phyloP scores from a whole-genome alignment of 495 filamentous ascomycete genomes.

The Neurospora pannonica region DNA sequence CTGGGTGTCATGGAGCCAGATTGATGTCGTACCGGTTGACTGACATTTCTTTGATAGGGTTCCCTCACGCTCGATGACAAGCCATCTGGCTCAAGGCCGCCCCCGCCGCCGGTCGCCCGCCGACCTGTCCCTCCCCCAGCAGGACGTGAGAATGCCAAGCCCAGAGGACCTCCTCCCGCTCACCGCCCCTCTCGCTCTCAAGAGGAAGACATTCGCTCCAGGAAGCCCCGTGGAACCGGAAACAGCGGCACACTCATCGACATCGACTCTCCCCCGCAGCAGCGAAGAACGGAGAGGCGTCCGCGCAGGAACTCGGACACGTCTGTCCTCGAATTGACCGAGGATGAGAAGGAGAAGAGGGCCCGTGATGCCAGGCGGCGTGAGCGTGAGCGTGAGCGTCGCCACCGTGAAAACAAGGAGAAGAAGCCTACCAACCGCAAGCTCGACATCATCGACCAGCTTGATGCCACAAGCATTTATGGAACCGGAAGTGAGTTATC shows the following conservation, averaged over 20 bases:
- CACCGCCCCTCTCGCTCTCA: conserved; percentile 53
- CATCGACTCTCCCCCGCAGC: conserved; percentile 25
- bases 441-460: conserved; percentile 90
- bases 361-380: conserved; percentile 60
- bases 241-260: conserved; percentile 22
- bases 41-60: conserved; percentile 26
- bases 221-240: conserved; percentile 27
- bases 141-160: conserved; percentile 42
- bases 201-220: conserved; percentile 47
- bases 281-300: conserved; percentile 38
- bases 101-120: conserved; percentile 25
- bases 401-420: conserved; percentile 49
- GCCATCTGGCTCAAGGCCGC: conserved; percentile 18
- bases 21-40: not conserved
- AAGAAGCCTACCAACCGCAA: conserved; percentile 51
- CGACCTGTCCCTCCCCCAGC: conserved; percentile 30
- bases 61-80: conserved; percentile 41
- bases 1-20: not conserved
- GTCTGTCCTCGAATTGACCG: conserved; percentile 69
- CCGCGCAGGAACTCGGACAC: conserved; percentile 89
- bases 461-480: conserved; percentile 96
- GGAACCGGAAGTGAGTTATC: conserved; percentile 75
- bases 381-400: conserved; percentile 65
- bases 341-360: conserved; percentile 70
- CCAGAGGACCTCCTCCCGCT: conserved; percentile 33